A percentile compares a stretch with the other conserved stretches of the same genome.
Conservation (phyloP, 2,329 filamentous ascomycete species). For the Botrytis sinoallii region DNA sequence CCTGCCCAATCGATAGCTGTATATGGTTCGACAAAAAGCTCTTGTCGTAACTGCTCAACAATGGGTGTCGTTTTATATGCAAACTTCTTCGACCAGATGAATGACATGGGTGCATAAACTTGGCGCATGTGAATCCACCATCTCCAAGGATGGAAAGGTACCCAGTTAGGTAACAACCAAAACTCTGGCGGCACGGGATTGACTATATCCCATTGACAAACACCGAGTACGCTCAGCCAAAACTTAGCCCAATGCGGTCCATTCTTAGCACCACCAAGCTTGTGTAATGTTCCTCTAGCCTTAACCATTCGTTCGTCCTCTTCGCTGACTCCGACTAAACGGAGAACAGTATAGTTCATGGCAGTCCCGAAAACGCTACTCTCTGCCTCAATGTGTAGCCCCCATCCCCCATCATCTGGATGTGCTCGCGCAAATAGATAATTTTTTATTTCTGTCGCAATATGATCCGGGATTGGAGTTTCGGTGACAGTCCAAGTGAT, state of each 20-base stretch:
- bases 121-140: conserved; percentile 99
- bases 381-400: conserved; percentile 89
- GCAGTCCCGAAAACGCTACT: conserved; percentile 87
- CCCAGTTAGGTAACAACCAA: conserved; percentile 90
- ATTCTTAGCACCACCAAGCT: conserved; percentile 78
- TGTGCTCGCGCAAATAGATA: conserved; percentile 81
- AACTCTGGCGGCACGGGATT: conserved; percentile 92
- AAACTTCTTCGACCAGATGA: conserved; percentile 82
- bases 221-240: conserved; percentile 81
- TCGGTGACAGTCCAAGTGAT: conserved; percentile 86
- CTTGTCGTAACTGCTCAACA: conserved; percentile 69
- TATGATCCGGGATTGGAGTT: conserved; percentile 76
- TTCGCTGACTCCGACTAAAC: conserved; percentile 76
- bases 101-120: conserved; percentile 92
- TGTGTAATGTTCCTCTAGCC: conserved; percentile 77
- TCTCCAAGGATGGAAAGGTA: conserved; percentile 83
- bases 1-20: conserved; percentile 72
- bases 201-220: conserved; percentile 86
- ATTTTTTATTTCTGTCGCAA: conserved; percentile 84
- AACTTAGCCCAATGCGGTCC: conserved; percentile 97
- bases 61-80: conserved; percentile 71
- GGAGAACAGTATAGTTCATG: conserved; percentile 80
- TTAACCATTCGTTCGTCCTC: conserved; percentile 84
- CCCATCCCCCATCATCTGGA: conserved; percentile 92
- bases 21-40: conserved; percentile 78